Base-by-base conservation (phyloP, 2,329 filamentous ascomycete species). In the Trichoderma polysporum region DNA sequence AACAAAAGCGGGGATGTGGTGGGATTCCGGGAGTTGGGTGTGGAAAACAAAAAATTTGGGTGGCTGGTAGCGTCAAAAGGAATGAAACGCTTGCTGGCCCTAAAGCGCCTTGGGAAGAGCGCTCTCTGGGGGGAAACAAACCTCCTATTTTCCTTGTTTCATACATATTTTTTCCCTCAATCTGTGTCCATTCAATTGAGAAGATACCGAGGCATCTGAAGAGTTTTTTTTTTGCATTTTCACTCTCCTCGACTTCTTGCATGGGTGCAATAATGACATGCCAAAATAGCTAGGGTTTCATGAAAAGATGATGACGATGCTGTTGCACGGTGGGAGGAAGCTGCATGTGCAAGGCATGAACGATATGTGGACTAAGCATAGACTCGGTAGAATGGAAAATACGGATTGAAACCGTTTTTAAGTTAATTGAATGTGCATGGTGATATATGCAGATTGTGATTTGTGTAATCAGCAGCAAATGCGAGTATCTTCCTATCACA, bases 321-420 rank as follows among this genome's bases (percentile, higher is more conserved):
- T 66, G 66, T 57, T 69, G 66, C 69, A 68, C 69, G 57, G 57
- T 54, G 62, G 58, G 49, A 58, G 39, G 69, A 63, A 68, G 47
- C 66, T 37, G 27, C 50, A 68, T 67, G 58, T 68, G 66, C 63
- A 66, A 68, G 67, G 68, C 61, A 70, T 47, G 69, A 69, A 73
- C 61, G 70, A 71, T 71, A 70, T 72, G 69, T 75, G 73, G 74
- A 73, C 74, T 73, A 72, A 74, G 75, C 72, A 76, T 78, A 78
- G 76, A 78, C 71, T 77, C 70, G 74, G 76, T 78, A 77, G 75
- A 78, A 76, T 76, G 72, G 69, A 78, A 73, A 74, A 73, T 69
- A 76, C 66, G 71, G 69, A 75, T 73, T 73, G 72, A 74, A 64
- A 67, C 61, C 62, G 60, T 53, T 53, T 64, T 54, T n/a, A 59